Conservation (phyloP, 192 early-diverging fungal species). For the Tieghemiomyces parasiticus region DNA sequence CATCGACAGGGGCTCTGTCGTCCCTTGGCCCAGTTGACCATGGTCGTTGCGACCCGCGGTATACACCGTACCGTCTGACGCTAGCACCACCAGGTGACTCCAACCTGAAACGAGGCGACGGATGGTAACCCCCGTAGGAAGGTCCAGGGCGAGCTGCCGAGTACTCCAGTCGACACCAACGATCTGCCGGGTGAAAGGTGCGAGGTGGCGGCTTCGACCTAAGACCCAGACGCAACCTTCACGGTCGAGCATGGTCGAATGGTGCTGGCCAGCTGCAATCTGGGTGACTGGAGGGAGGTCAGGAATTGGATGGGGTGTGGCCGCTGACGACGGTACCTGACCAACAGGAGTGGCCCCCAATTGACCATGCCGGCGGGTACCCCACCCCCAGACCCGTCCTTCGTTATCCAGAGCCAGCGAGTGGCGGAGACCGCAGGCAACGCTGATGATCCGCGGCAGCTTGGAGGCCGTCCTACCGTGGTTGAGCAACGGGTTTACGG, state of each 20-base stretch:
- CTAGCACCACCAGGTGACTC: conserved; percentile 32
- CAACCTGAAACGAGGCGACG: conserved; percentile 43
- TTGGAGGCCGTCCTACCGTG: no score
- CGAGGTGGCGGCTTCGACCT: no score
- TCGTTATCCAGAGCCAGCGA: conserved; percentile 31
- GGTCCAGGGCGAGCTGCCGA: no score
- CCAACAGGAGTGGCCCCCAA: conserved; percentile 21
- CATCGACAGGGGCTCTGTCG: no score
- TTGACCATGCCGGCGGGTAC: conserved; percentile 47
- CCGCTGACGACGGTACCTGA: neutral
- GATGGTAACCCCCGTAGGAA: no score
- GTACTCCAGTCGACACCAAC: no score
- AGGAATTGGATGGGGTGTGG: conserved; percentile 1
- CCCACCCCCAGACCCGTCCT: conserved; percentile 38
- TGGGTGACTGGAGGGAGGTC: conserved; percentile 24
- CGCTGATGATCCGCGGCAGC: no score
- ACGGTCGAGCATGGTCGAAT: conserved; percentile 30
- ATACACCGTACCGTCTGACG: conserved; percentile 17
- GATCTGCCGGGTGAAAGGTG: no score
- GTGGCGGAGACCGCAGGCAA: conserved; percentile 53
- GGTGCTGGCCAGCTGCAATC: conserved; percentile 48
- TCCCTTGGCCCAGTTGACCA: conserved; percentile 40
- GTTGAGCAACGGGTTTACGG: no score
- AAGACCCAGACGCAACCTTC: conserved; percentile 31
- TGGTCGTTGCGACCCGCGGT: conserved; percentile 69